These are phyloP conservation scores for Trichophyton equinum DNA, from an alignment of 2,329 filamentous ascomycete species.

Conservation along the genomic window DNA sequence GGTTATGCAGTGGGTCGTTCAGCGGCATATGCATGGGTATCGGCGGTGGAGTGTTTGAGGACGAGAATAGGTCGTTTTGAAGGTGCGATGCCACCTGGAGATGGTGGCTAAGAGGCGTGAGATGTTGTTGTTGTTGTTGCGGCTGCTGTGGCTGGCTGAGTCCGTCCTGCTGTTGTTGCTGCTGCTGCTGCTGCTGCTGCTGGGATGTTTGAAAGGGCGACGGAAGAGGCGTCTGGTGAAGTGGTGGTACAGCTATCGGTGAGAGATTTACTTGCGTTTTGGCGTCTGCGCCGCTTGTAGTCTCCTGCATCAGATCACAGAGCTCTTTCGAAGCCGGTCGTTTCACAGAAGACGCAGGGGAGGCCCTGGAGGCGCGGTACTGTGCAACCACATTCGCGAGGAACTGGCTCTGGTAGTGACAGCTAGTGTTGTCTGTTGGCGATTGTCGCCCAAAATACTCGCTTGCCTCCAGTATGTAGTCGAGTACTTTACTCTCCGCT, in stretches of 20 bases:
- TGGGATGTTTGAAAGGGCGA: background rate
- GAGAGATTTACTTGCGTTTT: background rate
- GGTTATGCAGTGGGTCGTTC: background rate
- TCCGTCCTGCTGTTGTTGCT: background rate
- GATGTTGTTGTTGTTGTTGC: background rate
- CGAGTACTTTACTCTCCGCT: conserved; percentile 12
- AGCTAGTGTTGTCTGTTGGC: conserved; percentile 14
- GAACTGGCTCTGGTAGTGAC: conserved; percentile 15
- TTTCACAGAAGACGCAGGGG: conserved; percentile 5
- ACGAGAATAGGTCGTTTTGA: background rate
- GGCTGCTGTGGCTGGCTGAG: background rate
- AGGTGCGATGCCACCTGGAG: background rate
- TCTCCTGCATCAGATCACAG: conserved; percentile 1
- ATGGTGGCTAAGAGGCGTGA: background rate
- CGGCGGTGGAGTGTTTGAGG: conserved; percentile 1
- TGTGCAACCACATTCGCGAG: conserved; percentile 15
- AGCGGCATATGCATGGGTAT: conserved; percentile 4
- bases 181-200: background rate
- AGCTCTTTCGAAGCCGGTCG: background rate
- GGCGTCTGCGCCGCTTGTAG: background rate
- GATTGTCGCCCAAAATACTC: conserved; percentile 13
- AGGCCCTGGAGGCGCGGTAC: conserved; percentile 13
- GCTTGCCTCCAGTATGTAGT: conserved; percentile 12
- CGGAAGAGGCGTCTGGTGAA: background rate
- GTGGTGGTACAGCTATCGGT: background rate